Evolutionary conservation across 2,329 filamentous ascomycete species (phyloP).

Genomic region (Exophiala bonariae): DNA sequence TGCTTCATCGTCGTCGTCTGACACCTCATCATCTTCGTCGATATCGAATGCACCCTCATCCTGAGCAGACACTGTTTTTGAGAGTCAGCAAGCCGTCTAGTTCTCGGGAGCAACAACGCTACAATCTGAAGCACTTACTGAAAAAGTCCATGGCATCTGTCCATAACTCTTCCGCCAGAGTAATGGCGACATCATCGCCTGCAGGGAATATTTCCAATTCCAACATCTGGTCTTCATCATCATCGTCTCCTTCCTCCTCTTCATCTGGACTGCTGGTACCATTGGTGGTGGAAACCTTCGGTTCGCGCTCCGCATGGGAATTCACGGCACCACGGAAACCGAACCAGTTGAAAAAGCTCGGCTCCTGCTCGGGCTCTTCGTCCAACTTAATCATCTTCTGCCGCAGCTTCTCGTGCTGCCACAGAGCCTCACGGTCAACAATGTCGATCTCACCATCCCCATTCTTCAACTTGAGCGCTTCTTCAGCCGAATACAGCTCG

Average conservation of each 20-base stretch:
- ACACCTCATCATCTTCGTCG: constrained; percentile 41
- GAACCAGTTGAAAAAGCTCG: constrained; percentile 90
- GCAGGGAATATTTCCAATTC: constrained; percentile 83
- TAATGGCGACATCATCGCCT: constrained; percentile 78
- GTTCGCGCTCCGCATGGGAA: constrained; percentile 65
- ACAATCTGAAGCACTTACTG: constrained; percentile 8
- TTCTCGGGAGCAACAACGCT: background rate
- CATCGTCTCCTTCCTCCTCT: constrained; percentile 47
- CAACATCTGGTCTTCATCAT: constrained; percentile 62
- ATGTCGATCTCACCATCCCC: constrained; percentile 22
- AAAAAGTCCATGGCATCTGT: constrained; percentile 27
- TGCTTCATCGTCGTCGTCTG: constrained; percentile 57
- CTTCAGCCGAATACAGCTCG: constrained; percentile 66
- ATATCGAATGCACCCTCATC: constrained; percentile 65
- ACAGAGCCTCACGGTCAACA: constrained; percentile 27
- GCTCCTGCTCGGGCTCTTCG: constrained; percentile 32
- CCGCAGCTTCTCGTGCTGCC: constrained; percentile 29
- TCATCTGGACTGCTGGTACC: constrained; percentile 51
- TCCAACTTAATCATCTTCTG: constrained; percentile 39
- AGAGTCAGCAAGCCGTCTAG: background rate
- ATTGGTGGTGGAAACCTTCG: constrained; percentile 61
- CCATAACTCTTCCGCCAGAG: constrained; percentile 75
- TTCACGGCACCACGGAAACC: constrained; percentile 72
- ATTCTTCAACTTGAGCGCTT: constrained; percentile 31
- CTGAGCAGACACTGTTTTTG: constrained; percentile 17